Evolutionary conservation across 306 rosid genomes (phyloP), one percentile per base, ranked within the genome.

Genomic region (Neltuma alba): DNA sequence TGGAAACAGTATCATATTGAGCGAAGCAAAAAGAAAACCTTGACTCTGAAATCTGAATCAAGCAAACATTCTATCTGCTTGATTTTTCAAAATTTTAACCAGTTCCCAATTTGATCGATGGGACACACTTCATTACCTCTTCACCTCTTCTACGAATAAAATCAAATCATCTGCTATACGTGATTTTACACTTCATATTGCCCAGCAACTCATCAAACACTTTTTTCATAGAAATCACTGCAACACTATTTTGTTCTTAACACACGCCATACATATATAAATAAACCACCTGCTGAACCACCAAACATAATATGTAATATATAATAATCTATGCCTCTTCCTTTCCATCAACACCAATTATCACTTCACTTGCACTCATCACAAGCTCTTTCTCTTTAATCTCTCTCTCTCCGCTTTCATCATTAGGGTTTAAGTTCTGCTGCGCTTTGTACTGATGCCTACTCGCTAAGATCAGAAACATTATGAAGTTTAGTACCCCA

Each of bases 391-490:
- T 54, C 85, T 91, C 96, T 79, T 83, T n/a, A n/a, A n/a, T n/a
- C n/a, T n/a, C n/a, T n/a, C n/a, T 85, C 58, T 91, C 87, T 30
- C 34, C 83, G 47, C 57, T 50, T n/a, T 75, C 87, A 42, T 55
- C 64, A 37, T 44, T 67, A 11, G 55, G 76, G 80, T 34, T 71
- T 10, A 58, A 50, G 66, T 37, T 76, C 68, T 78, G 87, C 68
- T 88, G 90, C 50, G 12, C 80, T 87, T 88, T 95, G 79, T 95
- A 93, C 72, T 95, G 93, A 85, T 95, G 98, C 79, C 86, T 87
- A 74, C 3, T 86, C 50, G 98, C 91, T 31, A 95, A 80, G 74
- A 87, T 79, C 58, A 95, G 80, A 86, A 93, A 95, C 67, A 83
- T 74, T 7, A 87, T 27, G 64, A 93, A 87, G 73, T 95, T 95